phyloP scores from a whole-genome alignment of 1,284 basidiomycete species.

The Apiotrichum veenhuisii region DNA sequence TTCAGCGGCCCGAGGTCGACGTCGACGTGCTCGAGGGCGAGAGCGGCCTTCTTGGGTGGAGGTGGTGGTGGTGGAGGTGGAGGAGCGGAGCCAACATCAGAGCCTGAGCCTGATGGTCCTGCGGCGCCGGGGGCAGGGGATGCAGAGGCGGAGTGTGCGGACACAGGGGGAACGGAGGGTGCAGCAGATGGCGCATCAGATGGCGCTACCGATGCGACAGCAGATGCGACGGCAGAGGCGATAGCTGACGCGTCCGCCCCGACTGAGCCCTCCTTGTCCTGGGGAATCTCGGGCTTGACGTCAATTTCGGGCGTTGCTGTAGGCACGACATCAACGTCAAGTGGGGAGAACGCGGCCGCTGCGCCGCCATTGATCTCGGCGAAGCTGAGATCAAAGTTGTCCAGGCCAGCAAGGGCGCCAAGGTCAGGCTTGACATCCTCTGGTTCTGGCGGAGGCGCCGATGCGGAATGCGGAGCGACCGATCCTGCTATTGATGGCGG shows the following conservation, averaged over 20 bases:
- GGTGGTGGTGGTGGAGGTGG: conserved; percentile 35
- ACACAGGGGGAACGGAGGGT: background rate
- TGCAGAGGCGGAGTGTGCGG: background rate
- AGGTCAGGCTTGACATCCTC: conserved; percentile 19
- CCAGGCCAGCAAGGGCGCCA: conserved; percentile 7
- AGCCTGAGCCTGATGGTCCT: background rate
- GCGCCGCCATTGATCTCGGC: background rate
- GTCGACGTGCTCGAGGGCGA: conserved; percentile 63
- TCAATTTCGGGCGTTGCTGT: background rate
- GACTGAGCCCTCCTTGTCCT: background rate
- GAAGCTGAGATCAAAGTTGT: background rate
- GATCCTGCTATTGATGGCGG: background rate
- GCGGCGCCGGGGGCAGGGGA: background rate
- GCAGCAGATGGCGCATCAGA: background rate
- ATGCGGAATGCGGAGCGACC: too few relatives aligned
- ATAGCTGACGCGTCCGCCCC: too few relatives aligned
- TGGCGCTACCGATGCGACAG: background rate
- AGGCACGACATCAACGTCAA: background rate
- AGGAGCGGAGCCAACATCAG: background rate
- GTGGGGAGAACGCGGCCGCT: background rate
- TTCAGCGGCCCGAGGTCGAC: conserved; percentile 96
- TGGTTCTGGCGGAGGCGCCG: too few relatives aligned
- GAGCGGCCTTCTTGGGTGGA: conserved; percentile 21
- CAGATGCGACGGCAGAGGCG: background rate
- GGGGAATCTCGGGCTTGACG: background rate